Conservation (phyloP, 176 grass and related monocot genomes). For the Zea mays region Zm-B73-REFERENCE-NAM-5.0 NC_050098.1:130556501-130557000, state of each 20-base stretch:
- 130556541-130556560: neutral
- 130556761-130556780: conserved; percentile 94
- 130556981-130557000: conserved; percentile 89
- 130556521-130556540: conserved; percentile 94
- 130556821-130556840: conserved; percentile 96
- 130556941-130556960: conserved; percentile 97
- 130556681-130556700: conserved; percentile 95
- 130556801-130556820: conserved; percentile 93
- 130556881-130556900: neutral
- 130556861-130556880: neutral
- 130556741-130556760: conserved; percentile 96
- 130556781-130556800: conserved; percentile 78
- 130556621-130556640: conserved; percentile 94
- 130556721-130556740: conserved; percentile 87
- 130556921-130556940: conserved; percentile 15
- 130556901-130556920: neutral
- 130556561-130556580: neutral
- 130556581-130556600: neutral
- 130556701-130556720: conserved; percentile 94
- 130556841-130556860: conserved; percentile 75
- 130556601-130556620: neutral
- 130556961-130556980: conserved; percentile 95
- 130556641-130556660: conserved; percentile 81
- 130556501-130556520: conserved; percentile 95
- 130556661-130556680: conserved; percentile 93